Base-by-base conservation (phyloP, 345 rosid genomes). In the Pistacia atlantica region DNA sequence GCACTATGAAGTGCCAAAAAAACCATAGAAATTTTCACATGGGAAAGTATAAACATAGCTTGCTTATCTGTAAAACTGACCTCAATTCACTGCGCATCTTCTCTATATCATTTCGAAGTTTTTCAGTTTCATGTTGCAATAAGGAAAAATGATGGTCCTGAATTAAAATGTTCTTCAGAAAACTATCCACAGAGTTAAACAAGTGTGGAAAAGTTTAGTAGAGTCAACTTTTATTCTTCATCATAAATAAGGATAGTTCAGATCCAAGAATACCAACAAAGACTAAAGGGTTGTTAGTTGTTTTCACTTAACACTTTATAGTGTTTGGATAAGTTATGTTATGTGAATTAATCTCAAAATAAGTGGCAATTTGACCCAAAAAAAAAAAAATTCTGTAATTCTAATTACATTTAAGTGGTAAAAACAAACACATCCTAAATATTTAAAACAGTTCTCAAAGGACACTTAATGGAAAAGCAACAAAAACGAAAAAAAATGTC, bases 121-220 rank as follows among this genome's bases (percentile, higher is more conserved):
- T 95, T 83, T 95, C 99, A 48, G 81, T 87, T 86, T 93, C 99
- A 18, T 89, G 96, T 90, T 92, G 96, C 86, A 92, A 78, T 77
- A 85, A 56, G 38, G 95, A 87, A 78, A 89, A 89, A 86, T 90
- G 94, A 69, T 90, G 88, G 20, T 88, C 95, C 98, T 95, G 86
- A 83, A 85, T 60, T 12, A 74, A n/a, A 65, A 65, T 25, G 62
- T 46, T 59, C 38, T 31, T 72, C 25, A 71, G 69, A 5, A 31
- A 7, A 72, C 45, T 20, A 65, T 31, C 72, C 70, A 38, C 22
- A 25, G 55, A 35, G 8, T 42, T 42, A 42, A 52, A 57, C 66
- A n/a, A 58, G 14, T 45, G 18, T 0, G 10, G 57, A 22, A 22
- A 54, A 17, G 17, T 18, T 65, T 28, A 55, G 35, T 5, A 9